Evolutionary conservation across 2,329 filamentous ascomycete species (phyloP), one percentile per base, ranked within the genome.

Genomic region (Hypoxylon rubiginosum): DNA sequence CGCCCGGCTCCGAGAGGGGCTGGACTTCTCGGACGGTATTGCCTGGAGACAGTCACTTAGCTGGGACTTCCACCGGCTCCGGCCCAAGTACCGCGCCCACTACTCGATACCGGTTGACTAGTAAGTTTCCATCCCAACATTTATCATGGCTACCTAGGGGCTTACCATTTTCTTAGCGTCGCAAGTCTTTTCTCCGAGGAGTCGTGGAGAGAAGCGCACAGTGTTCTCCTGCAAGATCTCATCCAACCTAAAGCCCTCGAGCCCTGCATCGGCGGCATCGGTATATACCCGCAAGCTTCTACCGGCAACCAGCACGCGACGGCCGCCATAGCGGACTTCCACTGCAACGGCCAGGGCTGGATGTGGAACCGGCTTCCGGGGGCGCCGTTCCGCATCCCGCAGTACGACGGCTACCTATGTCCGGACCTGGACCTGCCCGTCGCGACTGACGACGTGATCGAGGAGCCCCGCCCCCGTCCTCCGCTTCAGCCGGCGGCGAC

Each of bases 101-200:
- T 77, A 77, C 58, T 77, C 76, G 2, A 75, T 79, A 49, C 65
- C 75, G 6, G 71, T 76, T 5, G 68, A 73, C 57, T 76, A 78
- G 76, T 79, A 65, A 69, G 77, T 73, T 36, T 11, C 24, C 39
- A 24, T 28, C 2, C 34, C 10, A 48, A 30, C 5, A 11, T 34
- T 8, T 41, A 9, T 5, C 19, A 5, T 19, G 7, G 4, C 17
- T 6, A 1, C 6, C 21, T 24, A 24, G 21, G 8, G 1, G 46
- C 45, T 65, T 66, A 71, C 34, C 43, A 1, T 21, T 10, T 2
- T 13, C 24, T 32, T 15, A 77, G 75, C 26, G 62, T 77, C 30
- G 68, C 72, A 9, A 61, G 56, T 13, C 59, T 77, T 0, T 77
- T 77, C 62, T 67, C 62, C 8, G 60, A 76, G 13, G 51, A 62